Percentiles rank a stretch among this genome's conserved stretches.
Conservation (phyloP, 2,329 filamentous ascomycete genomes). For the Bipolaris cookei region DNA sequence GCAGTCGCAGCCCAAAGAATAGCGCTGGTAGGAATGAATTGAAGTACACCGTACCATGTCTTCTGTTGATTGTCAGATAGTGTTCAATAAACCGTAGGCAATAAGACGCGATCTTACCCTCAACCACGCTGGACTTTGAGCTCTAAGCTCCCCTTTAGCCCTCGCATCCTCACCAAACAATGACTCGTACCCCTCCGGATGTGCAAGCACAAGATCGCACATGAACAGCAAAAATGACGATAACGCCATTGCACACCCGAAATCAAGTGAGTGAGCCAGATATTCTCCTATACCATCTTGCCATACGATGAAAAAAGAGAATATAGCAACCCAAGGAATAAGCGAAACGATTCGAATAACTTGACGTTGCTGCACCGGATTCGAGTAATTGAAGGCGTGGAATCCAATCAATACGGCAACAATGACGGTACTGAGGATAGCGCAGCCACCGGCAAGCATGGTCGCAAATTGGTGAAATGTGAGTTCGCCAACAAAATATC, state of each 20-base stretch:
- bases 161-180: constrained; percentile 33
- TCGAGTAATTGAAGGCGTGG: constrained; percentile 38
- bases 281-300: constrained; percentile 28
- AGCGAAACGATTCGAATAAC: constrained; percentile 36
- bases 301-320: constrained; percentile 34
- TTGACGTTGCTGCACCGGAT: constrained; percentile 40
- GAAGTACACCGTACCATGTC: constrained; percentile 41
- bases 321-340: constrained; percentile 36
- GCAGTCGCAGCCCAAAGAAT: constrained; percentile 40
- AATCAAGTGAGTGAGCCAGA: constrained; percentile 29
- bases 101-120: constrained; percentile 23
- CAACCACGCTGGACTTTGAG: constrained; percentile 32
- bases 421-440: constrained; percentile 25
- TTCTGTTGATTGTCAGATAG: constrained; percentile 20
- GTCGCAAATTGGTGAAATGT: constrained; percentile 37
- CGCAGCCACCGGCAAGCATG: constrained; percentile 30
- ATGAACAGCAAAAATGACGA: constrained; percentile 40
- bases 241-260: constrained; percentile 40
- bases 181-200: constrained; percentile 36
- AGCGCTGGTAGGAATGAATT: constrained; percentile 39
- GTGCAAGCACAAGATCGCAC: constrained; percentile 39
- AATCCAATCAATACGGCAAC: constrained; percentile 20
- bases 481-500: constrained; percentile 29
- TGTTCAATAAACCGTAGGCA: background rate
- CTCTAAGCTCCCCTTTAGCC: constrained; percentile 17